Conservation (phyloP, 1,284 basidiomycete species). For the Pisolithus thermaeus region DNA sequence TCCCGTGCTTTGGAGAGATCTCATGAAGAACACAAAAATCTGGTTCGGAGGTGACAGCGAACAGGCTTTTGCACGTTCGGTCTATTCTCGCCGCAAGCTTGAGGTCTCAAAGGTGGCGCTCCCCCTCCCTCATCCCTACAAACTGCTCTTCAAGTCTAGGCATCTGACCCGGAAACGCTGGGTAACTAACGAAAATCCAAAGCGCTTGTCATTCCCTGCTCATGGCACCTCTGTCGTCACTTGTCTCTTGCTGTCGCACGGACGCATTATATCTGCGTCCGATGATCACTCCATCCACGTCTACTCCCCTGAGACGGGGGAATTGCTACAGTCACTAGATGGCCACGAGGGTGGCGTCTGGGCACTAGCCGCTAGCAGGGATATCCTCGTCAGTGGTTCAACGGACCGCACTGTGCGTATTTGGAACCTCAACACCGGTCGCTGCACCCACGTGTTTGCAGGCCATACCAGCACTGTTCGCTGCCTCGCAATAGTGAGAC, state of each 20-base stretch:
- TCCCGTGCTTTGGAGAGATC: slow-evolving; percentile 76
- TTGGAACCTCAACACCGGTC: slow-evolving; percentile 80
- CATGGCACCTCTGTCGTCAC: slow-evolving; percentile 90
- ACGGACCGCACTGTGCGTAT: slow-evolving; percentile 93
- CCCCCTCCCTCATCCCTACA: slow-evolving; percentile 76
- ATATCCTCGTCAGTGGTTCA: slow-evolving; percentile 87
- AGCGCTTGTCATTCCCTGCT: slow-evolving; percentile 76
- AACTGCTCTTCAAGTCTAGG: slow-evolving; percentile 81
- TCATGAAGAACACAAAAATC: slow-evolving; percentile 70
- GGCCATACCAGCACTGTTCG: slow-evolving; percentile 93
- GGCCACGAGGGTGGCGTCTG: slow-evolving; percentile 96
- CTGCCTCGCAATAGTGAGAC: slow-evolving; percentile 86
- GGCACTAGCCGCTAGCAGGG: slow-evolving; percentile 81
- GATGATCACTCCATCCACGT: slow-evolving; percentile 93
- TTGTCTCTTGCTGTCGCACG: slow-evolving; percentile 87
- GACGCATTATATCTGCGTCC: slow-evolving; percentile 91
- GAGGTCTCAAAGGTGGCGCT: slow-evolving; percentile 41
- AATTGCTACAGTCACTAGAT: slow-evolving; percentile 65
- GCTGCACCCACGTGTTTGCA: slow-evolving; percentile 85
- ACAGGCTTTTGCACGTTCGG: slow-evolving; percentile 59
- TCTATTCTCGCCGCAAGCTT: slow-evolving; percentile 52
- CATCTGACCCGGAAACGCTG: slow-evolving; percentile 74
- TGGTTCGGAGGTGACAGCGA: slow-evolving; percentile 83
- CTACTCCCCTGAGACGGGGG: slow-evolving; percentile 78
- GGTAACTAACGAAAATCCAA: slow-evolving; percentile 68